Base-by-base conservation (phyloP, 2,329 filamentous ascomycete species). In the Rutstroemia sp. region DNA sequence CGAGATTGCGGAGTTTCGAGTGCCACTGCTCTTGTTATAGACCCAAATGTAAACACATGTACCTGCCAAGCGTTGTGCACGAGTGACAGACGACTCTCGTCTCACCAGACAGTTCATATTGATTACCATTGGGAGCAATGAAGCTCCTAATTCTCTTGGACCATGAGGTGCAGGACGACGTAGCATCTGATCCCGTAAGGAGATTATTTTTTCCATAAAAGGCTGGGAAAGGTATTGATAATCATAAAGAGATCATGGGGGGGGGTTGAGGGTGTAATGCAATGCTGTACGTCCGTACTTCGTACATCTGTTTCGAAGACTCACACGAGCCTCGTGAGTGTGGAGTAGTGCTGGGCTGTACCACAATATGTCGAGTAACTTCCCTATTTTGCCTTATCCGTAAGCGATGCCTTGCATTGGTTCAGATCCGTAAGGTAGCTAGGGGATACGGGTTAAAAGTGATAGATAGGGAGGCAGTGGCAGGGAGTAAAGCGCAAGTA, bases 321-420 rank as follows among this genome's bases (percentile, higher is more conserved):
- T 23, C 16, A 44, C 52, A 55, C 52, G 46, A 55, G 46, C 38
- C 52, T 50, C 49, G 52, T 50, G 38, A 48, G 17, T 50, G 45
- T 55, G 52, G 46, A 54, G 45, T 34, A 48, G 45, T 54, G 42
- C 27, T 39, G 25, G 44, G 17, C 45, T 47, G 27, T 34, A 19
- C 42, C 19, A 30, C 14, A 23, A 14, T 19, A 16, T 30, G 27
- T 30, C 27, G 27, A 40, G 34, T 30, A 48, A 30, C 36, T 30
- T 17, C 19, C 19, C 5, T 27, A 40, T 14, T 38, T 54, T 42
- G 36, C 23, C 52, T 38, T 42, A 34, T 42, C 17, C 23, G n/a
- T 42, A 39, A 54, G 45, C 48, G 34, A 47, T 38, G 34, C 34
- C 42, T 48, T n/a, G 10, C 42, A 54, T 48, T 40, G 36, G 38